Base-by-base conservation (phyloP, 768 basidiomycete species). In the Rhizopogon vesiculosus region DNA sequence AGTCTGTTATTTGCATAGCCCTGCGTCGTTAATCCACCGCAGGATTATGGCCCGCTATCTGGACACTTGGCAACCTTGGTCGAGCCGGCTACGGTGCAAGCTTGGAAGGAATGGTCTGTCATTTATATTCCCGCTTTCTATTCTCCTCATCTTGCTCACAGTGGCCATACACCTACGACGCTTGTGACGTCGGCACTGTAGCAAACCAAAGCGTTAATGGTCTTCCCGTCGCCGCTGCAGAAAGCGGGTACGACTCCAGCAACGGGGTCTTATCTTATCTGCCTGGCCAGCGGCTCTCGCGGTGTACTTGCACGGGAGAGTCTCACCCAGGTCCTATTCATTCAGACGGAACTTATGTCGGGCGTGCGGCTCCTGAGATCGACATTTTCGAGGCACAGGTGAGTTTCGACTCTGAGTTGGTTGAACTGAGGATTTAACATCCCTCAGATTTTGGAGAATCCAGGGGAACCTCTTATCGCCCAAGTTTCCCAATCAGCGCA, bases 401-500 rank as follows among this genome's bases (percentile, higher is more conserved):
- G 49, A 33, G 62, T 54, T 22, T 66, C 62, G 44, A 54, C 64
- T 53, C 60, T 59, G 13, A 6, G 22, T 38, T 15, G 3, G 4
- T 42, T 38, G n/a, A 41, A 42, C 45, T 42, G 28, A 58, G 22
- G 66, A 65, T 8, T 8, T 56, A n/a, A 45, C 38, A 38, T 29
- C 69, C 72, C 56, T 61, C 69, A 75, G 87, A 80, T 80, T 61
- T 25, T 25, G 25, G 25, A 25, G 1, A 25, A 25, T 25, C 79
- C 70, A 58, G 72, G 66, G 40, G 67, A 61, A 10, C 78, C 69
- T 58, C 75, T 80, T 59, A 56, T 66, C 5, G 81, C 78, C 12
- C 77, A 83, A 57, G 91, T 95, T 16, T 93, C 91, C 12, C 91
- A 94, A 67, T 89, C 86, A 13, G 89, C 82, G 25, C 93, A 96